A percentile compares a stretch with the other conserved stretches of the same genome.
These are phyloP conservation scores for Colletotrichum acutatum DNA, from an alignment of 2,329 filamentous ascomycete species.

Conservation along the genomic window DNA sequence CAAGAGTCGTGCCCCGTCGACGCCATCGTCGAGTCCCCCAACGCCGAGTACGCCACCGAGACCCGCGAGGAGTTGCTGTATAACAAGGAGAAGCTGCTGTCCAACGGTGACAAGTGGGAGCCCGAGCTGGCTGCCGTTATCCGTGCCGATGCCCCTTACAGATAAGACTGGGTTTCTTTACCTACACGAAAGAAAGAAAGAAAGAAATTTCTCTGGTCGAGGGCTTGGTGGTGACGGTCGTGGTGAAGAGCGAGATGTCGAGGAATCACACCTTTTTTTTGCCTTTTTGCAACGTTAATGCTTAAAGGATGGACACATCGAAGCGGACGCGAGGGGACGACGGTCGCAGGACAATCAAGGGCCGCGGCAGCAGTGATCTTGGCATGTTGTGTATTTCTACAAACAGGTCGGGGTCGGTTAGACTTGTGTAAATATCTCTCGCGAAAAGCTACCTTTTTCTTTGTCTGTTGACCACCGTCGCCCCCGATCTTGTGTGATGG, in stretches of 20 bases:
- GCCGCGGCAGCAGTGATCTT: constrained; percentile 17
- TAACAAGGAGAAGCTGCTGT: constrained; percentile 94
- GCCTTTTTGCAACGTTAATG: constrained; percentile 20
- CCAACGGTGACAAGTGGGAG: constrained; percentile 97
- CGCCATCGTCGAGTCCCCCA: constrained; percentile 78
- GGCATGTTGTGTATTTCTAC: constrained; percentile 30
- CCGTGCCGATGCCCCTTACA: constrained; percentile 92
- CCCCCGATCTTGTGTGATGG: background rate
- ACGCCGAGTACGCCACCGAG: constrained; percentile 72
- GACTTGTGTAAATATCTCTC: constrained; percentile 36
- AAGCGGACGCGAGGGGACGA: background rate
- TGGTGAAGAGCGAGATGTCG: background rate
- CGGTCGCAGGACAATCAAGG: constrained; percentile 10
- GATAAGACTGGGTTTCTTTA: constrained; percentile 59
- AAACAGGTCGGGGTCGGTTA: constrained; percentile 29
- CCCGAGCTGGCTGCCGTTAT: constrained; percentile 93
- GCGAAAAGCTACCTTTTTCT: constrained; percentile 35
- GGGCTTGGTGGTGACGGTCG: background rate
- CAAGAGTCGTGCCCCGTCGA: constrained; percentile 99
- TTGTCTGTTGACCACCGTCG: constrained; percentile 14
- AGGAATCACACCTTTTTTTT: background rate
- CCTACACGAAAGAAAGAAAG: too few relatives aligned
- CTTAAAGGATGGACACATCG: background rate
- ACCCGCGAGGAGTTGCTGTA: constrained; percentile 93
- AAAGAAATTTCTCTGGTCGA: background rate